These are phyloP conservation scores for Rusavskia elegans DNA, from an alignment of 495 filamentous ascomycete genomes.

Conservation along the genomic window DNA sequence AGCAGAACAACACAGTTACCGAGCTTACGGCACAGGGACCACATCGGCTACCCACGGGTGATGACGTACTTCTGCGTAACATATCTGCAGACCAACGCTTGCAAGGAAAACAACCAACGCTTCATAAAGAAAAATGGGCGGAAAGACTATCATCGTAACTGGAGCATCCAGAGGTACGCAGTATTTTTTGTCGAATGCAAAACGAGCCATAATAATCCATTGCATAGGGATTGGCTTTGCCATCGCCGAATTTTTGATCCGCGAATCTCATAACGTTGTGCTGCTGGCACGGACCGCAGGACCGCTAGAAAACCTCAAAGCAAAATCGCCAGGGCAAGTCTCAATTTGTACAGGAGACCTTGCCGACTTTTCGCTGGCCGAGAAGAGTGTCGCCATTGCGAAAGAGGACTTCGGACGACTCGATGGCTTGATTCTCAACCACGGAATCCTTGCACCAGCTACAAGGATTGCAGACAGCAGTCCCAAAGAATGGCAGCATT, in stretches of 20 bases:
- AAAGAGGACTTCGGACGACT: conserved; percentile 50
- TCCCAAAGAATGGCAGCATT: conserved; percentile 54
- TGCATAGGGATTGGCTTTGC: conserved; percentile 68
- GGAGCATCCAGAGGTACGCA: conserved; percentile 42
- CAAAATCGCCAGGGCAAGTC: conserved; percentile 48
- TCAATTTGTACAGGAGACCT: conserved; percentile 65
- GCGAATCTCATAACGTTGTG: conserved; percentile 50
- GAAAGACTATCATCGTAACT: conserved; percentile 46
- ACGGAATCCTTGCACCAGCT: conserved; percentile 70
- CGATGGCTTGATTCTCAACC: conserved; percentile 77
- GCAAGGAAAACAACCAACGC: too few species aligned
- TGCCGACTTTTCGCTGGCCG: conserved; percentile 42
- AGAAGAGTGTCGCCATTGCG: conserved; percentile 45
- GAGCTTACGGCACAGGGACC: too few species aligned
- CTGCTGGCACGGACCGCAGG: conserved; percentile 55
- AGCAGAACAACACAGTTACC: background rate
- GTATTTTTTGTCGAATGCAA: background rate
- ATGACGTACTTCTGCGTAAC: background rate
- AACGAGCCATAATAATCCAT: background rate
- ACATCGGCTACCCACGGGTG: background rate
- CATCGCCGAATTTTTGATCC: conserved; percentile 55
- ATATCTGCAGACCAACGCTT: conserved; percentile 1
- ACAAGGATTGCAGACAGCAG: conserved; percentile 47
- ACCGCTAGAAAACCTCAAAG: conserved; percentile 49
- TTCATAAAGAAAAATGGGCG: background rate